Base-by-base conservation (phyloP, 2,329 filamentous ascomycete species). In the Hyphodiscus sp. region DNA sequence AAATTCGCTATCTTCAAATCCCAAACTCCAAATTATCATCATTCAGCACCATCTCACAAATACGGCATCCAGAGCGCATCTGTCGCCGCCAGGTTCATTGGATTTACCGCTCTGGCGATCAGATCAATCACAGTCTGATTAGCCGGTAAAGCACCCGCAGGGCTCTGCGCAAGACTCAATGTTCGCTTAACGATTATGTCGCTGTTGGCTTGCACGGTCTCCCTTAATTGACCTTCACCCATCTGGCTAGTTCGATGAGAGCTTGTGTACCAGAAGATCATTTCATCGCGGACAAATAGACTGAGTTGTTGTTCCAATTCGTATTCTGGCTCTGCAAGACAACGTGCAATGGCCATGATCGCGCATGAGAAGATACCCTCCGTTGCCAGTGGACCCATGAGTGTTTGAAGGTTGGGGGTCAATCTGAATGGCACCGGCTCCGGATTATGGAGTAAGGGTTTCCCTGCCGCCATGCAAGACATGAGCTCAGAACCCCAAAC, bases 21-120 rank as follows among this genome's bases (percentile, higher is more conserved):
- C 19, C 38, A 19, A 18, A 26, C 3, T 26, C 23, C 23, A 26
- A 4, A 26, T 26, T 26, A 48, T 33, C 46, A 50, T 45, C 18
- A 20, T 47, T n/a, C 30, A 19, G 2, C 6, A 19, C 33, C 46
- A 15, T 47, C 19, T 43, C 56, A 97, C 67, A 97, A 74, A 75
- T 95, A 99, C 20, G 90, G 86, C 92, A 97, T 97, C 91, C 94
- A 99, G 63, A 99, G 74, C 54, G 91, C 85, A 76, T 99, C 94
- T 66, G 88, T 91, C 71, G 89, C 82, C 45, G 87, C 86, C 71
- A 99, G 71, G 69, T 94, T 91, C 74, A 89, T 84, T 1, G 94
- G 94, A 71, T 96, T 95, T 16, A 95, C 91, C 1, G 92, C 91
- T 73, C 86, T 87, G n/a, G 88, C 88, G 58, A 99, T 87, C 58